These are phyloP conservation scores for Bipolaris sorokiniana DNA, from an alignment of 2,329 filamentous ascomycete species.

Conservation along the genomic window DNA sequence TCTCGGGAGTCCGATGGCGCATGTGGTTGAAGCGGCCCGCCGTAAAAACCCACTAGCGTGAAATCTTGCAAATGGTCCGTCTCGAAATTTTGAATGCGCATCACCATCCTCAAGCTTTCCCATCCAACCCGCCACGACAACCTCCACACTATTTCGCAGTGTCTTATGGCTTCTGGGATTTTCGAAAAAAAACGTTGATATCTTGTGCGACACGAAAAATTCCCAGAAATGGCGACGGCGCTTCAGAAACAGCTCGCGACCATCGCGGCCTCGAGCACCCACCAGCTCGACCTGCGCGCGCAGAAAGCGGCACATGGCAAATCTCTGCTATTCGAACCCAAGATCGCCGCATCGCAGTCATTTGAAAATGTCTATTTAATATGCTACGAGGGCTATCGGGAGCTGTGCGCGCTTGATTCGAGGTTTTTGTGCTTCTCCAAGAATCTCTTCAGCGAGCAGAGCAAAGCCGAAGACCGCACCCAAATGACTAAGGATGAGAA, in stretches of 20 bases:
- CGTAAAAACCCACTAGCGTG: conserved; percentile 23
- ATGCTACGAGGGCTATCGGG: conserved; percentile 87
- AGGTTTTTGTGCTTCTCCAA: conserved; percentile 76
- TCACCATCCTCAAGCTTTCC: conserved; percentile 7
- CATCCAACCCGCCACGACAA: conserved; percentile 26
- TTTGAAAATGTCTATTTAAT: conserved; percentile 88
- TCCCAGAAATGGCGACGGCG: conserved; percentile 69
- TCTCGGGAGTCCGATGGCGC: conserved; percentile 17
- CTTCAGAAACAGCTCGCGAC: conserved; percentile 93
- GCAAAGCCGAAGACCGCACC: conserved; percentile 83
- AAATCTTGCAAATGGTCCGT: conserved; percentile 27
- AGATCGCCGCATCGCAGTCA: conserved; percentile 83
- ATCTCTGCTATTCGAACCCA: conserved; percentile 90
- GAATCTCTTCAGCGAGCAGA: conserved; percentile 92
- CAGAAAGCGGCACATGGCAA: conserved; percentile 92
- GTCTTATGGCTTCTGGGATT: conserved; percentile 35
- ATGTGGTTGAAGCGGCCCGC: conserved; percentile 11
- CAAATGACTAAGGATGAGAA: conserved; percentile 86
- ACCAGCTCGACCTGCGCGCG: conserved; percentile 89
- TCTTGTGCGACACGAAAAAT: background rate
- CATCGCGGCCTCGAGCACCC: conserved; percentile 87
- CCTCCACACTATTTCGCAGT: conserved; percentile 21
- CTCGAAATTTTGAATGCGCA: conserved; percentile 26
- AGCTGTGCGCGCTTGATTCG: conserved; percentile 84
- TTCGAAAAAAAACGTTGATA: background rate